A percentile compares a stretch with the other conserved stretches of the same genome.
phyloP scores from a whole-genome alignment of 2,329 filamentous ascomycete genomes.

The Diaporthe helianthi region DNA sequence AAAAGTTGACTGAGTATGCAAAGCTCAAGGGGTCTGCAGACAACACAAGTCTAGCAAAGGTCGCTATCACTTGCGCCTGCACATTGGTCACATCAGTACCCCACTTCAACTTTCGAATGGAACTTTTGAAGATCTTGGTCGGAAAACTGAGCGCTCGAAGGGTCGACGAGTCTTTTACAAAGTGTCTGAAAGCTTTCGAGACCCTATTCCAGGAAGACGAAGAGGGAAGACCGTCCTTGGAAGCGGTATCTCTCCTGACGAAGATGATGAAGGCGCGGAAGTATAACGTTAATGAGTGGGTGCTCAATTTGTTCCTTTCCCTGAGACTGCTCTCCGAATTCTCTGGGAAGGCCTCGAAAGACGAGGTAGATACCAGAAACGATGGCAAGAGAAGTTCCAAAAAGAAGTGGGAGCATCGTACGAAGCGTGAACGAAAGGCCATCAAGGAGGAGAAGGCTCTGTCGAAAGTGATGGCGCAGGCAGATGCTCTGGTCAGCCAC shows the following conservation, averaged over 20 bases:
- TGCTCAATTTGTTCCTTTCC: constrained; percentile 90
- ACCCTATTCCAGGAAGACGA: constrained; percentile 86
- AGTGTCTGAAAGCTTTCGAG: constrained; percentile 80
- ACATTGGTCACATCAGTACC: constrained; percentile 81
- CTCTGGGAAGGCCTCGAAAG: constrained; percentile 79
- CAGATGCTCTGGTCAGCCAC: constrained; percentile 88
- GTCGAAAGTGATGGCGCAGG: constrained; percentile 91
- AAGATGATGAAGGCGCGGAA: constrained; percentile 95
- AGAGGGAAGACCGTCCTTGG: constrained; percentile 85
- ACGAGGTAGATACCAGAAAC: constrained; percentile 67
- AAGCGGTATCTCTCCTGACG: constrained; percentile 82
- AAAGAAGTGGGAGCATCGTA: constrained; percentile 83
- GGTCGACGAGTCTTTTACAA: constrained; percentile 76
- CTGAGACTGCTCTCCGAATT: constrained; percentile 90
- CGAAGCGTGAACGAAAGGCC: constrained; percentile 84
- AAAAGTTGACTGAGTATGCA: constrained; percentile 73
- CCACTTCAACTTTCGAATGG: constrained; percentile 95
- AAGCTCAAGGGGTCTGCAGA: constrained; percentile 55
- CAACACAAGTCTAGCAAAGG: constrained; percentile 65
- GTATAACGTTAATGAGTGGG: constrained; percentile 82
- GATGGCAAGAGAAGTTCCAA: constrained; percentile 66
- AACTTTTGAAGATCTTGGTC: constrained; percentile 86
- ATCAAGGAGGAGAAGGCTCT: constrained; percentile 85
- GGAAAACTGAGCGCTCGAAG: constrained; percentile 78
- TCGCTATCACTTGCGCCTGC: constrained; percentile 88